phyloP scores from a whole-genome alignment of 352 stramenopile species.

The Phytophthora pinifolia region DNA sequence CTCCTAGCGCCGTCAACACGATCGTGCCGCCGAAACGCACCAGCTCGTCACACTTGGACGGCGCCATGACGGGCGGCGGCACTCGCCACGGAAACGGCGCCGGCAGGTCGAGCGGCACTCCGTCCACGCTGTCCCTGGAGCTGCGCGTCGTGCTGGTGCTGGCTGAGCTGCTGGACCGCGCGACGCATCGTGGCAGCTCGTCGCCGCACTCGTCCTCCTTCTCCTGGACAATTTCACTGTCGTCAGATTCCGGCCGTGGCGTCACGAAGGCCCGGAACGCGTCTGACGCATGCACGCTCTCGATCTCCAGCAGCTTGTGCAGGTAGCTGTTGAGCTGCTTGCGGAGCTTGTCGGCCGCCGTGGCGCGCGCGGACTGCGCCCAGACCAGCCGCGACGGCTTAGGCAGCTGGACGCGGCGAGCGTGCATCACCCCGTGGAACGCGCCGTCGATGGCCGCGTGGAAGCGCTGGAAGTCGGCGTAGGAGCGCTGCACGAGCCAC shows the following conservation, averaged over 20 bases:
- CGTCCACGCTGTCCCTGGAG: constrained; percentile 23
- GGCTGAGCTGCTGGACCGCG: constrained; percentile 16
- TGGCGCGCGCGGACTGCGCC: constrained; percentile 21
- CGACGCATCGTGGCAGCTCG: constrained; percentile 6
- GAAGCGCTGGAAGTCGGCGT: constrained; percentile 53
- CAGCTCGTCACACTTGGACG: constrained; percentile 29
- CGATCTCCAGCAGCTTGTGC: constrained; percentile 61
- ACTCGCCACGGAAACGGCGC: constrained; percentile 24
- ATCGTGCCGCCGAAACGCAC: constrained; percentile 53
- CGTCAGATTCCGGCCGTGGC: constrained; percentile 33
- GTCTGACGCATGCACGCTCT: constrained; percentile 40
- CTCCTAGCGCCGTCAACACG: constrained; percentile 47
- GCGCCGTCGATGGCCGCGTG: constrained; percentile 33
- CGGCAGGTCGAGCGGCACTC: constrained; percentile 6
- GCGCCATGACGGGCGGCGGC: constrained; percentile 17
- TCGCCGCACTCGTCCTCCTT: not conserved
- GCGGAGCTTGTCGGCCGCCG: constrained; percentile 38
- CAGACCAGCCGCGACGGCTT: constrained; percentile 38
- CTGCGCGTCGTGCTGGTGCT: constrained; percentile 25
- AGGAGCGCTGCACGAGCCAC: constrained; percentile 52
- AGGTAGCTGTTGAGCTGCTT: constrained; percentile 62
- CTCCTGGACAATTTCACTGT: constrained; percentile 30
- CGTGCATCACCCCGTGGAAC: constrained; percentile 31
- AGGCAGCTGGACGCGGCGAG: constrained; percentile 46
- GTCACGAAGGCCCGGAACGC: constrained; percentile 52